Base-by-base conservation (phyloP, 805 yeast genomes). In the Ogataea trehaloabstinens region DNA sequence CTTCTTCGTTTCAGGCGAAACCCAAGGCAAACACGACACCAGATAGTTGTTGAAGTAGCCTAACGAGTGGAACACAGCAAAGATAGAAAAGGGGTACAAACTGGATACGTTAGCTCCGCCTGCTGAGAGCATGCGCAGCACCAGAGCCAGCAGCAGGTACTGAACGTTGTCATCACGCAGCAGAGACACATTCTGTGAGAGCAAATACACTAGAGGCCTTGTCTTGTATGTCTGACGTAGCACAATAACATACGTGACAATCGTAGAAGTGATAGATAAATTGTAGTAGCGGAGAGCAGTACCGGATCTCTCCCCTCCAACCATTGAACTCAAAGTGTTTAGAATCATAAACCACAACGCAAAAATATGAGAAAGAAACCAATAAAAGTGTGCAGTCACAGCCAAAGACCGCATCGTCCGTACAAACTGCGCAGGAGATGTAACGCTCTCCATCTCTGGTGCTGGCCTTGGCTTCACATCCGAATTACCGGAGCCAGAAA, bases 291-390 rank as follows among this genome's bases (percentile, higher is more conserved):
- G 58, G 21, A 54, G 42, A 8, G 71, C 63, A 2, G 53, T 37
- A 1, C 53, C 45, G 45, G 56, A 50, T 6, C 63, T 24, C 1
- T 48, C 56, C 13, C 61, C 55, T 18, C 58, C 50, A 49, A 74
- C 66, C 38, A 76, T 66, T 6, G 80, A 69, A 24, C 54, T 64
- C 25, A 73, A 37, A 31, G 66, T 58, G 51, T 65, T 67, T 15
- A 61, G 46, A 3, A 61, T 41, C 51, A 73, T 71, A 57, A 63
- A 73, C 38, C 58, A 48, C 2, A 77, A 46, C 2, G 80, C 74
- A 22, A 68, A 54, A 11, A 74, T 66, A 58, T 82, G 86, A 13
- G 85, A 82, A 19, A 79, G 37, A 48, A 74, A 82, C 90, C 90
- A 82, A 50, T 78, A 78, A 54, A 82, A 80, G 55, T 82, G 87